These are phyloP conservation scores for Fragaria nilgerrensis DNA, from an alignment of 306 rosid genomes.

Conservation along the genomic window DNA sequence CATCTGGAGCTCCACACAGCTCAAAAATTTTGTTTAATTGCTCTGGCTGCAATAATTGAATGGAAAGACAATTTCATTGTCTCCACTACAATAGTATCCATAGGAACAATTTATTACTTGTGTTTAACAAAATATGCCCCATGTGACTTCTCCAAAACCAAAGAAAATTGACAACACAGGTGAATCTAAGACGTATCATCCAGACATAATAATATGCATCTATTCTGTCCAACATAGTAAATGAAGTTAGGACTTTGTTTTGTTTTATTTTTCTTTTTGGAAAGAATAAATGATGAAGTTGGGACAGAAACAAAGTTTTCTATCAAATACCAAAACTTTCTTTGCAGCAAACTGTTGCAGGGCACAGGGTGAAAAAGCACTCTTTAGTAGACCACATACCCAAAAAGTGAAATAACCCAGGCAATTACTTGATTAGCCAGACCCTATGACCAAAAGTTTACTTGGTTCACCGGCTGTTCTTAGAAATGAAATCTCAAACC, in stretches of 20 bases:
- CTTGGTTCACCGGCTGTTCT: background rate
- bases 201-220: background rate
- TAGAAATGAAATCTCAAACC: background rate
- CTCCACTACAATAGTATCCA: background rate
- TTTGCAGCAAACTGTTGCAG: background rate
- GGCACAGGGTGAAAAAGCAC: background rate
- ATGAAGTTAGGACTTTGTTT: background rate
- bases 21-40: constrained; percentile 51
- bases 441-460: background rate
- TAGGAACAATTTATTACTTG: background rate
- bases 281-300: too few species aligned
- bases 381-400: background rate
- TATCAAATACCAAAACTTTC: background rate
- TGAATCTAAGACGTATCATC: background rate
- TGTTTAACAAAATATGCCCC: background rate
- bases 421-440: background rate
- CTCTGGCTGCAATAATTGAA: constrained; percentile 38
- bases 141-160: background rate
- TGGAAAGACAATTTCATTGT: background rate
- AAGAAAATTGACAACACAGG: background rate
- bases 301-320: too few species aligned
- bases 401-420: background rate
- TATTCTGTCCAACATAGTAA: background rate
- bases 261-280: too few species aligned
- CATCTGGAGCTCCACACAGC: constrained; percentile 57